Percentiles rank a stretch among this genome's conserved stretches.
phyloP scores from a whole-genome alignment of 768 basidiomycete species.

The Hemileccinum rubropunctum region DNA sequence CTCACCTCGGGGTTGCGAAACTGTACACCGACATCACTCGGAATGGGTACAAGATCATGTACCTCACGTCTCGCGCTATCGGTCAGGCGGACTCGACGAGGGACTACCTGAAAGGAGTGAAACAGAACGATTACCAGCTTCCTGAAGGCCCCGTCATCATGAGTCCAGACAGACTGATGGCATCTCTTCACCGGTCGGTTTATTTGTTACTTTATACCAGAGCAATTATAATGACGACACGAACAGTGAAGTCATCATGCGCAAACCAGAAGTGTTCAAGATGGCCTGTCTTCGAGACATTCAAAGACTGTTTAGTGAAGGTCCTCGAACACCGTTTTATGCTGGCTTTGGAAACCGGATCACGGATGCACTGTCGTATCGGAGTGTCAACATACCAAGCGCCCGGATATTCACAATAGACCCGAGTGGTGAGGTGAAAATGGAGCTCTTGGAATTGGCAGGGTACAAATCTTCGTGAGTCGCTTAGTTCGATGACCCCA shows the following conservation, averaged over 20 bases:
- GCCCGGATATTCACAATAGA: conserved; percentile 97
- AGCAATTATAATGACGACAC: not conserved
- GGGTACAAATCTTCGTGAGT: conserved; percentile 95
- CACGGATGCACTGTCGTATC: conserved; percentile 97
- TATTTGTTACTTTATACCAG: not conserved
- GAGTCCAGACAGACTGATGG: conserved; percentile 95
- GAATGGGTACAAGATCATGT: conserved; percentile 98
- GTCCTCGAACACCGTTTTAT: conserved; percentile 78
- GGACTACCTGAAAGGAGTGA: conserved; percentile 91
- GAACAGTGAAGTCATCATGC: conserved; percentile 92
- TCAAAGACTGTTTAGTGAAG: conserved; percentile 80
- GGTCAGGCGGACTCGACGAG: conserved; percentile 97
- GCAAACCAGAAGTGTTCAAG: conserved; percentile 99
- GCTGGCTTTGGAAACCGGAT: conserved; percentile 98
- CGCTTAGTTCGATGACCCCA: not conserved
- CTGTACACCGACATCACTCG: conserved; percentile 92
- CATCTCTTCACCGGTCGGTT: conserved; percentile 85
- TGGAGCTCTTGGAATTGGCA: conserved; percentile 93
- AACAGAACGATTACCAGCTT: conserved; percentile 93
- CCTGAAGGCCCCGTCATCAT: conserved; percentile 98
- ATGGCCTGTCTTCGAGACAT: conserved; percentile 99
- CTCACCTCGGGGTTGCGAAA: conserved; percentile 94
- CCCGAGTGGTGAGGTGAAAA: conserved; percentile 91
- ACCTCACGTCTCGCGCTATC: conserved; percentile 94
- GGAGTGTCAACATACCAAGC: conserved; percentile 92